Percentiles rank a stretch among this genome's conserved stretches.
These are phyloP conservation scores for Camelina hispida DNA, from an alignment of 345 rosid species.

Conservation along the genomic window DNA sequence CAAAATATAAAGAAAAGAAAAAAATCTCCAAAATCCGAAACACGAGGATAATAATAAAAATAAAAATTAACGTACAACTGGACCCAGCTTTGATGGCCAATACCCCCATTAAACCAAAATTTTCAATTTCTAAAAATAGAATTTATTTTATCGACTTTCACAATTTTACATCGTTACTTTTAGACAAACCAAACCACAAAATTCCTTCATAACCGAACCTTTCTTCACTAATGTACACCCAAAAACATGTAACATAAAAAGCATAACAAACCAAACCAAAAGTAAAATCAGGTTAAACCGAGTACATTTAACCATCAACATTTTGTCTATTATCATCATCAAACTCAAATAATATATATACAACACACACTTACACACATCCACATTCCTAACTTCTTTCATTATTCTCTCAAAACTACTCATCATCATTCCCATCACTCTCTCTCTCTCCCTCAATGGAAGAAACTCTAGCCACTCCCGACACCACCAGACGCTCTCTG, in stretches of 20 bases:
- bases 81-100: slow-evolving; percentile 42
- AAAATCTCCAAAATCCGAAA: slow-evolving; percentile 32
- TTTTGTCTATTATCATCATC: slow-evolving; percentile 22
- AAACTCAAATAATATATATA: slow-evolving; percentile 28
- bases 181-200: slow-evolving; percentile 24
- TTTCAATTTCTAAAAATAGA: slow-evolving; percentile 25
- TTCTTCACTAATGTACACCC: background rate
- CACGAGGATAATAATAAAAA: slow-evolving; percentile 32
- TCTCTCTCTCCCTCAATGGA: slow-evolving; percentile 40
- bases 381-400: slow-evolving; percentile 35
- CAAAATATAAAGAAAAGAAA: background rate
- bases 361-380: slow-evolving; percentile 20
- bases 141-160: background rate
- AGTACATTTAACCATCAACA: background rate
- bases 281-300: slow-evolving; percentile 23
- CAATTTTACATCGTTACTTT: slow-evolving; percentile 10
- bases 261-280: slow-evolving; percentile 1
- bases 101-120: slow-evolving; percentile 30
- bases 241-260: background rate
- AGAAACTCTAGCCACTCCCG: slow-evolving; percentile 36
- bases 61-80: slow-evolving; percentile 31
- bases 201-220: slow-evolving; percentile 1
- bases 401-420: slow-evolving; percentile 36
- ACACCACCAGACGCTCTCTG: slow-evolving; percentile 20
- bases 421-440: slow-evolving; percentile 16